Conservation (phyloP, 1,284 basidiomycete genomes). For the Cystobasidiaceae sp. region DNA sequence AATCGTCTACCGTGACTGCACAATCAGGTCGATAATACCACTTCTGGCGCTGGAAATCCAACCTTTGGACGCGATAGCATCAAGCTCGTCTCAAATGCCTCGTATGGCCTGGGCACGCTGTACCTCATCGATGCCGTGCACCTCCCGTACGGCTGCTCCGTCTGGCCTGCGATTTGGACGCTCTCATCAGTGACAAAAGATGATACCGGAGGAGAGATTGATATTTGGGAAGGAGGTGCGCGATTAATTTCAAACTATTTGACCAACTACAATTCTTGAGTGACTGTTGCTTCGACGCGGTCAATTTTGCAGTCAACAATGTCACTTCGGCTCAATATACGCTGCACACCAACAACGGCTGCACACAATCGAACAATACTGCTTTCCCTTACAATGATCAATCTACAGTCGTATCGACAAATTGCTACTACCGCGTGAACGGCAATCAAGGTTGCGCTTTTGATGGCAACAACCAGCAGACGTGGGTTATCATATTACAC, state of each 20-base stretch:
- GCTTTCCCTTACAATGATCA: conserved; percentile 45
- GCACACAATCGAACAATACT: conserved; percentile 53
- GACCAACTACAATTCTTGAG: too few species aligned
- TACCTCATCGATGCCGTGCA: conserved; percentile 27
- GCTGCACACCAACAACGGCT: conserved; percentile 60
- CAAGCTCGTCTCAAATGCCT: conserved; percentile 29
- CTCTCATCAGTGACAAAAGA: conserved; percentile 12
- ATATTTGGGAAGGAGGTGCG: conserved; percentile 32
- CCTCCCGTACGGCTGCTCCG: conserved; percentile 30
- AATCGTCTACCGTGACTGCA: too few species aligned
- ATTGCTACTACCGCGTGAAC: conserved; percentile 41
- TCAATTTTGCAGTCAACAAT: conserved; percentile 4
- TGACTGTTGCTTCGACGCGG: not conserved
- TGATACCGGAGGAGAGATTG: conserved; percentile 31
- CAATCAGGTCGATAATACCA: conserved; percentile 31
- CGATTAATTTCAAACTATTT: too few species aligned
- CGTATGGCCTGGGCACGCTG: conserved; percentile 20
- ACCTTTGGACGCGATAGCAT: conserved; percentile 31
- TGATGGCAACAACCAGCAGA: conserved; percentile 52
- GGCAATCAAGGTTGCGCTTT: conserved; percentile 65
- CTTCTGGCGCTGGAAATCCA: conserved; percentile 21
- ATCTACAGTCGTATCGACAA: conserved; percentile 8
- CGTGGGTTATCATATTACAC: too few species aligned
- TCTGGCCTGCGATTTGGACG: conserved; percentile 32
- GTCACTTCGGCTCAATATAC: conserved; percentile 54